phyloP scores from a whole-genome alignment of 306 rosid species.

The Macrotyloma uniflorum region DNA sequence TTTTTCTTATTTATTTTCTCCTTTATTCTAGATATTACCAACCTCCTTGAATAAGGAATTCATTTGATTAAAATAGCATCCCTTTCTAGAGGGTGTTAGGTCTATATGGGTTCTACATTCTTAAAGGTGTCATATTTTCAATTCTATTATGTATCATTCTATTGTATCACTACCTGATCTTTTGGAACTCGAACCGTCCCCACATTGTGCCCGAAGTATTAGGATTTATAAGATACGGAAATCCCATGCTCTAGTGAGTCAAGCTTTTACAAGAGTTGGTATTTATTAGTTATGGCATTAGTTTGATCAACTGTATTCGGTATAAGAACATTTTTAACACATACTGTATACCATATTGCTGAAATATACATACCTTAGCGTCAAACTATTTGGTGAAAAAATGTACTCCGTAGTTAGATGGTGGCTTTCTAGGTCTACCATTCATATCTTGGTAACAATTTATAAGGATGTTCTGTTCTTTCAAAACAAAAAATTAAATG shows the following conservation, averaged over 20 bases:
- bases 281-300: neutral
- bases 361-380: neutral
- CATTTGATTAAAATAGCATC: slow-evolving; percentile 3
- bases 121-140: slow-evolving; percentile 6
- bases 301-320: neutral
- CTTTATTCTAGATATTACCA: slow-evolving; percentile 1
- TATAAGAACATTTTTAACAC: neutral
- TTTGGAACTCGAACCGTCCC: neutral
- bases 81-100: slow-evolving; percentile 11
- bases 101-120: neutral
- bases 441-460: neutral
- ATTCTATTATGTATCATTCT: neutral
- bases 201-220: neutral
- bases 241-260: neutral
- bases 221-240: neutral
- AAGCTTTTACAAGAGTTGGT: neutral
- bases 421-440: neutral
- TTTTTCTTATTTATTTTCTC: neutral
- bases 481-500: neutral
- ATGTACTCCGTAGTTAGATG: neutral
- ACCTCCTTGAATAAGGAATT: neutral
- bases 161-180: neutral
- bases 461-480: neutral
- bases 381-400: neutral
- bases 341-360: neutral